Evolutionary conservation across 2,329 filamentous ascomycete species (phyloP).

Genomic region (Cryphonectria nitschkei): DNA sequence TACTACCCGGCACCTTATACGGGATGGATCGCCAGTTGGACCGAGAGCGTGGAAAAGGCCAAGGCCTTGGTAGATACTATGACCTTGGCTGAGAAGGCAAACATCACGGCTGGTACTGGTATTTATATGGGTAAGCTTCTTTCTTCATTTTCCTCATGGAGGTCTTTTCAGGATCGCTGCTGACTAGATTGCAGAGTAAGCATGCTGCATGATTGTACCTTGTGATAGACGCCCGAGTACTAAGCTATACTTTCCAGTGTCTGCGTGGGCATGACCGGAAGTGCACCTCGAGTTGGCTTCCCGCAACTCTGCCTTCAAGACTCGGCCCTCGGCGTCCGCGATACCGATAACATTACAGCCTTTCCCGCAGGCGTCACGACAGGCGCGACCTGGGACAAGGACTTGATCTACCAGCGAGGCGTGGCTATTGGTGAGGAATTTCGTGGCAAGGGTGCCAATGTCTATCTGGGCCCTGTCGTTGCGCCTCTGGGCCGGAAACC

Average conservation of each 20-base stretch:
- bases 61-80: slow-evolving; percentile 70
- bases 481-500: slow-evolving; percentile 75
- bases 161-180: slow-evolving; percentile 1
- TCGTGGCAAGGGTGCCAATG: slow-evolving; percentile 72
- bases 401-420: slow-evolving; percentile 69
- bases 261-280: slow-evolving; percentile 79
- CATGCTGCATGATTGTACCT: slow-evolving; percentile 3
- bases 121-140: slow-evolving; percentile 64
- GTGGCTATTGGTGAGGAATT: slow-evolving; percentile 72
- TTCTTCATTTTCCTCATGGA: not conserved
- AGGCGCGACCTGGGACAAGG: slow-evolving; percentile 76
- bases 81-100: slow-evolving; percentile 81
- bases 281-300: slow-evolving; percentile 70
- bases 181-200: slow-evolving; percentile 32
- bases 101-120: slow-evolving; percentile 73
- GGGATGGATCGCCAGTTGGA: slow-evolving; percentile 72
- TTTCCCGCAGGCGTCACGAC: slow-evolving; percentile 81
- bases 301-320: slow-evolving; percentile 75
- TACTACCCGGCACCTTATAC: slow-evolving; percentile 76
- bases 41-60: slow-evolving; percentile 71
- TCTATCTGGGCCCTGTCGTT: slow-evolving; percentile 71
- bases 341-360: slow-evolving; percentile 74
- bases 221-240: not conserved
- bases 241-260: slow-evolving; percentile 44
- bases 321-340: slow-evolving; percentile 70